Evolutionary conservation across 768 basidiomycete genomes (phyloP), one percentile per base, ranked within the genome.

Genomic region (Lyophyllum shimeji): DNA sequence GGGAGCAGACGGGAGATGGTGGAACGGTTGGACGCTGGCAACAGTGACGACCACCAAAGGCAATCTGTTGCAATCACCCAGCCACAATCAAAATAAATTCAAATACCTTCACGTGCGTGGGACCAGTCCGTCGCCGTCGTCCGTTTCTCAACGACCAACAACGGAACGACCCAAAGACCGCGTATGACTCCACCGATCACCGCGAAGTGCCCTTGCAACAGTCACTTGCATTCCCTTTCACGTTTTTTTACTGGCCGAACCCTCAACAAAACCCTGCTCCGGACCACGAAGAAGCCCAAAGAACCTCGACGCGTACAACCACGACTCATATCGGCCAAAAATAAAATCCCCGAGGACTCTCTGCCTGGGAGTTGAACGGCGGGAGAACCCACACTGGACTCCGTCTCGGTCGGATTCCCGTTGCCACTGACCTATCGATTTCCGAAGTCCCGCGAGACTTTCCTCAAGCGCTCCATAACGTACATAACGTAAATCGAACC

Each of bases 61-160:
- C 63, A 68, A 69, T 69, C 67, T 65, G 69, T 69, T 70, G 68
- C 68, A 69, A 71, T 72, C 69, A 71, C 59, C 56, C 63, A 68
- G 68, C 70, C 68, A 70, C 68, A 69, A 65, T 65, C 65, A 65
- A 69, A 69, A 71, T 63, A 69, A 60, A 58, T 65, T 61, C 53
- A 64, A 69, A 62, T 59, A 69, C 37, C n/a, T 52, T 58, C 65
- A 64, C 65, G 63, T 64, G 65, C n/a, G n/a, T n/a, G n/a, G n/a
- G n/a, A n/a, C 21, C 50, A 11, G 8, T 25, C n/a, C 43, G 7
- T 7, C 27, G 20, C 33, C 6, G 12, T 37, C 34, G 7, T 17
- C 15, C 29, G 29, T 29, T 29, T 29, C 29, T 37, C 7, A 12
- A 47, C 20, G n/a, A 31, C 20, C 44, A 54, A 20, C 33, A 23